These are phyloP conservation scores for Boletales sp. DNA, from an alignment of 768 basidiomycete species.

Conservation along the genomic window DNA sequence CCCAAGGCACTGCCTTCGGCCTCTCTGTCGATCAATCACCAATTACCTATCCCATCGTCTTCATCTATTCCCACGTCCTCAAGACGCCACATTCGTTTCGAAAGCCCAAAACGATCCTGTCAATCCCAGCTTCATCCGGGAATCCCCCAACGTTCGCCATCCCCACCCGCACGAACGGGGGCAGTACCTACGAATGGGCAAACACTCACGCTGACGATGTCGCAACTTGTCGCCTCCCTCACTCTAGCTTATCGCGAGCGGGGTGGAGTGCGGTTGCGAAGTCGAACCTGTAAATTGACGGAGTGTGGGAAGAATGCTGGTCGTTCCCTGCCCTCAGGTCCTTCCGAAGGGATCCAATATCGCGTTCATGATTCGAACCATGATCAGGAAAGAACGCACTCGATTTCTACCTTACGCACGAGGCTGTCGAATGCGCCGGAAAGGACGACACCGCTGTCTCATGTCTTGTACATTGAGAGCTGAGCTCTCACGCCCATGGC, in stretches of 20 bases:
- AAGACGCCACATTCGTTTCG: slow-evolving; percentile 25
- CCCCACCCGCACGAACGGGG: slow-evolving; percentile 18
- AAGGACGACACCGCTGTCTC: slow-evolving; percentile 26
- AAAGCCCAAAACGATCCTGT: slow-evolving; percentile 4
- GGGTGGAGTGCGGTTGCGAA: slow-evolving; percentile 16
- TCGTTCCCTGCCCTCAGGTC: slow-evolving; percentile 4
- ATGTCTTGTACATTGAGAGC: slow-evolving; percentile 15
- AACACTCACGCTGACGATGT: slow-evolving; percentile 24
- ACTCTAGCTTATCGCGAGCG: slow-evolving; percentile 26
- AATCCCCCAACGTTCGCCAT: slow-evolving; percentile 23
- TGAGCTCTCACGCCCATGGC: slow-evolving; percentile 14
- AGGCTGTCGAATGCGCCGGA: slow-evolving; percentile 14
- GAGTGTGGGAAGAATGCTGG: slow-evolving; percentile 10
- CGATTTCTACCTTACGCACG: not conserved
- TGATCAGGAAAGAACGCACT: slow-evolving; percentile 3
- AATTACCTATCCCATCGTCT: slow-evolving; percentile 1
- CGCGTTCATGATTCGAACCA: not conserved
- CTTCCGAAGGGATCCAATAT: slow-evolving; percentile 3
- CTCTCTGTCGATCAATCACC: slow-evolving; percentile 5
- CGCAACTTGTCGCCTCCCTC: slow-evolving; percentile 31
- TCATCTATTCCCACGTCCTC: not conserved
- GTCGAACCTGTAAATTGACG: slow-evolving; percentile 5
- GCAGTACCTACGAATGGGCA: slow-evolving; percentile 2
- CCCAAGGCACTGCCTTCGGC: not conserved
- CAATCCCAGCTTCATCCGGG: slow-evolving; percentile 3